Percentiles rank a stretch among this genome's conserved stretches.
These are phyloP conservation scores for Cytospora mali DNA, from an alignment of 2,329 filamentous ascomycete species.

Conservation along the genomic window DNA sequence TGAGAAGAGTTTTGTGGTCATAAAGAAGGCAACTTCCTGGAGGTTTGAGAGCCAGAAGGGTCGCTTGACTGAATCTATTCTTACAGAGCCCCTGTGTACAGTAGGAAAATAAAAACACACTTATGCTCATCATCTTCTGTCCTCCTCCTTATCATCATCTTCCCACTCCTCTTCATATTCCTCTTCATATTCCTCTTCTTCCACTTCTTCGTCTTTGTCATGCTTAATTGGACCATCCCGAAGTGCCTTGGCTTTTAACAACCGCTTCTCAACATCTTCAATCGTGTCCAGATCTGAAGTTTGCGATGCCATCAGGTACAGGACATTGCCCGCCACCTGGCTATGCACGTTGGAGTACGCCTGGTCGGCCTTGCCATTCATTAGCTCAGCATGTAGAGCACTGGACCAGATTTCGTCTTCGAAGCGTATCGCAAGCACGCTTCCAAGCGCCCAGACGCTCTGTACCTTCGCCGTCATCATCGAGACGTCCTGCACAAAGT, in stretches of 20 bases:
- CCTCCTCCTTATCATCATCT: not conserved
- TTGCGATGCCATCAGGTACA: constrained; percentile 61
- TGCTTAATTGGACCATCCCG: not conserved
- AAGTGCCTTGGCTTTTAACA: constrained; percentile 1
- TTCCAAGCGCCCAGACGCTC: constrained; percentile 6
- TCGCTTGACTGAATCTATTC: not conserved
- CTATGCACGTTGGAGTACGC: constrained; percentile 54
- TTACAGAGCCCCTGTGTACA: not conserved
- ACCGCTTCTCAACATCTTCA: constrained; percentile 1
- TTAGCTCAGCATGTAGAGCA: constrained; percentile 45
- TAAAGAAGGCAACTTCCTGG: not conserved
- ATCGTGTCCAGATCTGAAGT: constrained; percentile 30
- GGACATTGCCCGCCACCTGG: constrained; percentile 58
- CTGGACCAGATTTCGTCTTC: constrained; percentile 42
- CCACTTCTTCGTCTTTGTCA: not conserved
- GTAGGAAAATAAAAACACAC: not conserved
- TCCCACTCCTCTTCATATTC: too few relatives aligned
- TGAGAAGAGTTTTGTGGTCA: not conserved
- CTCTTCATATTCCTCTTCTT: not conserved
- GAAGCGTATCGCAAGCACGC: constrained; percentile 56
- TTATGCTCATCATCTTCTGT: not conserved
- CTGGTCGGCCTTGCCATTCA: constrained; percentile 30
- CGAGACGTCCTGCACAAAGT: constrained; percentile 7
- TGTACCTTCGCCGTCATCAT: not conserved
- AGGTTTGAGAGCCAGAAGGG: not conserved